A percentile compares a stretch with the other conserved stretches of the same genome.
These are phyloP conservation scores for Nevesoporus exiguus DNA, from an alignment of 768 basidiomycete genomes.

Conservation along the genomic window DNA sequence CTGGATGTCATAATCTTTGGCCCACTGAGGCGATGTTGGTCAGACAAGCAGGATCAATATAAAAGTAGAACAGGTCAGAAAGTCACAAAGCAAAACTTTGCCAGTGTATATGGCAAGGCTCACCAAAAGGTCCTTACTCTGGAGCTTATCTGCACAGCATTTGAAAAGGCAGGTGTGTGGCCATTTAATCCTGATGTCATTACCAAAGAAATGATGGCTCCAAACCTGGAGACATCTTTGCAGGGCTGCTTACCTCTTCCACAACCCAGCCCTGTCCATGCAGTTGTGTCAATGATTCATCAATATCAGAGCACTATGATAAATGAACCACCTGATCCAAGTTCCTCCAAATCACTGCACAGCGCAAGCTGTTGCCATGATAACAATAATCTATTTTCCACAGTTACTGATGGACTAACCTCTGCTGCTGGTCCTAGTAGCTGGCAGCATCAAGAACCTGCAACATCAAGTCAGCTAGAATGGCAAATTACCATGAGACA, in stretches of 20 bases:
- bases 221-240: conserved; percentile 1
- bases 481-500: too few species aligned
- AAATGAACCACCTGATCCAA: too few species aligned
- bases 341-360: too few species aligned
- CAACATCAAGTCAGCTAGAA: too few species aligned
- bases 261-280: conserved; percentile 7
- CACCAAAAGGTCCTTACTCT: conserved; percentile 14
- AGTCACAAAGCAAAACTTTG: neutral
- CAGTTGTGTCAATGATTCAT: neutral
- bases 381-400: too few species aligned
- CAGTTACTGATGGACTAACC: too few species aligned
- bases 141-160: conserved; percentile 21
- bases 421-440: too few species aligned
- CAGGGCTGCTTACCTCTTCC: conserved; percentile 20
- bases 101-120: too few species aligned
- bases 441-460: too few species aligned
- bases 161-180: conserved; percentile 27
- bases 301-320: too few species aligned
- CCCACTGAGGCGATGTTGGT: neutral
- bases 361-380: too few species aligned
- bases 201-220: conserved; percentile 4
- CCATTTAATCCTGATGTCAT: conserved; percentile 16
- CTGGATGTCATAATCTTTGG: neutral
- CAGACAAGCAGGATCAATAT: neutral
- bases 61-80: neutral